A percentile compares a stretch with the other conserved stretches of the same genome.
Conservation (phyloP, 495 filamentous ascomycete genomes). For the Talaromyces stipitatus region DNA sequence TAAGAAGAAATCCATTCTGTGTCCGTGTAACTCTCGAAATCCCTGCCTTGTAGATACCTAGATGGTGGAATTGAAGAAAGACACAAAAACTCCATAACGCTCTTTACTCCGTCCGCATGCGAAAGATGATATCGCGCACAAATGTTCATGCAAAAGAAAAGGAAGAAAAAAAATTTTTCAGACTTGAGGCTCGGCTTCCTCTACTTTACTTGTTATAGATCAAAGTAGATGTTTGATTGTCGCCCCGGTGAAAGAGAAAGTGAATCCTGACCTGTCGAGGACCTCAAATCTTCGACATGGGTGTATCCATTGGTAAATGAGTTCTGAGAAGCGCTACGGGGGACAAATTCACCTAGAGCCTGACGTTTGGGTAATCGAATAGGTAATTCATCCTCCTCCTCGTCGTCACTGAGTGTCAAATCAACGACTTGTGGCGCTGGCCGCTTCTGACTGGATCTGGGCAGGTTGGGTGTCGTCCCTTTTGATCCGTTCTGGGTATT, state of each 20-base stretch:
- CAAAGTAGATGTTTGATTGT: neutral
- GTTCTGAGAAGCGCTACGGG: slow-evolving; percentile 16
- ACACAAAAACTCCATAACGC: neutral
- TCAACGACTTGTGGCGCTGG: slow-evolving; percentile 63
- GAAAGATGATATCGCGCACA: neutral
- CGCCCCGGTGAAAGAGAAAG: neutral
- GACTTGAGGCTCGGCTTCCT: neutral
- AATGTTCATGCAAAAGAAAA: neutral
- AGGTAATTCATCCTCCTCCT: slow-evolving; percentile 46
- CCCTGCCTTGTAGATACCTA: neutral
- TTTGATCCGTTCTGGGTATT: slow-evolving; percentile 49
- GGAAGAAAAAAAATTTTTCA: neutral
- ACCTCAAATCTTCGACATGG: neutral
- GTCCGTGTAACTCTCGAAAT: neutral
- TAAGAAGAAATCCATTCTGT: neutral
- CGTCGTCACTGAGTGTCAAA: slow-evolving; percentile 67
- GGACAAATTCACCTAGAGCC: slow-evolving; percentile 15
- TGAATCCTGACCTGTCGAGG: neutral
- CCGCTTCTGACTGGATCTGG: slow-evolving; percentile 49
- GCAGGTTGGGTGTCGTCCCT: slow-evolving; percentile 34
- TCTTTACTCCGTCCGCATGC: neutral
- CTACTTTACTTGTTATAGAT: neutral
- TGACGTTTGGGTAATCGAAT: slow-evolving; percentile 48
- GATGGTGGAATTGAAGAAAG: too few relatives aligned
- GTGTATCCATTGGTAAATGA: slow-evolving; percentile 11